Conservation (phyloP, 2,329 filamentous ascomycete genomes). For the Thyridium curvatum region DNA sequence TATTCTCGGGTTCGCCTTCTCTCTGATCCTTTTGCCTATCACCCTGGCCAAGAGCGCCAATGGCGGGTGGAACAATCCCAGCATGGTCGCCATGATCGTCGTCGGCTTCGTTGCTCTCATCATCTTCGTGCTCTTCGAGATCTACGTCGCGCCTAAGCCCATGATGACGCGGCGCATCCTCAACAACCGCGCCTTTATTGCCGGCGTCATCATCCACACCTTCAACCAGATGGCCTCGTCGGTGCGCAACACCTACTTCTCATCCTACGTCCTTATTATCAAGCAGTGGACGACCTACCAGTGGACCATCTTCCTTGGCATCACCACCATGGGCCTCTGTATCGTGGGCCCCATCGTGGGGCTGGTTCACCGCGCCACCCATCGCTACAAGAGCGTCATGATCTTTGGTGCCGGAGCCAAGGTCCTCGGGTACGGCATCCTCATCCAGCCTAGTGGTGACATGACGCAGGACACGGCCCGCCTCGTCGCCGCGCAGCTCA, state of each 20-base stretch:
- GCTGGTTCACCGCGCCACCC: conserved; percentile 25
- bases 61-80: conserved; percentile 29
- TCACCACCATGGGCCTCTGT: conserved; percentile 30
- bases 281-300: conserved; percentile 33
- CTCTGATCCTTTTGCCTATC: conserved; percentile 44
- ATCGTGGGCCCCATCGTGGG: conserved; percentile 27
- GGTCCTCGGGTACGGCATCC: conserved; percentile 27
- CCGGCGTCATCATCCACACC: conserved; percentile 18
- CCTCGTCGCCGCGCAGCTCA: conserved; percentile 25
- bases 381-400: conserved; percentile 35
- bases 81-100: conserved; percentile 32
- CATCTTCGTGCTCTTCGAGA: conserved; percentile 50
- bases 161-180: conserved; percentile 54
- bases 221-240: conserved; percentile 27
- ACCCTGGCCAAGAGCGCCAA: conserved; percentile 31
- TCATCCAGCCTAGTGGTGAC: conserved; percentile 18
- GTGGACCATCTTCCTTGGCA: conserved; percentile 32
- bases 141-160: conserved; percentile 43
- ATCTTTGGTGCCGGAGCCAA: conserved; percentile 26
- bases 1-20: conserved; percentile 39
- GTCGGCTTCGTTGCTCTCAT: conserved; percentile 31
- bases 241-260: conserved; percentile 26
- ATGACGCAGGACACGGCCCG: conserved; percentile 26
- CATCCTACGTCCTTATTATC: conserved; percentile 30
- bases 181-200: conserved; percentile 29